Percentiles rank a stretch among this genome's conserved stretches.
Conservation (phyloP, 2,329 filamentous ascomycete species). For the Fusarium stilboides region DNA sequence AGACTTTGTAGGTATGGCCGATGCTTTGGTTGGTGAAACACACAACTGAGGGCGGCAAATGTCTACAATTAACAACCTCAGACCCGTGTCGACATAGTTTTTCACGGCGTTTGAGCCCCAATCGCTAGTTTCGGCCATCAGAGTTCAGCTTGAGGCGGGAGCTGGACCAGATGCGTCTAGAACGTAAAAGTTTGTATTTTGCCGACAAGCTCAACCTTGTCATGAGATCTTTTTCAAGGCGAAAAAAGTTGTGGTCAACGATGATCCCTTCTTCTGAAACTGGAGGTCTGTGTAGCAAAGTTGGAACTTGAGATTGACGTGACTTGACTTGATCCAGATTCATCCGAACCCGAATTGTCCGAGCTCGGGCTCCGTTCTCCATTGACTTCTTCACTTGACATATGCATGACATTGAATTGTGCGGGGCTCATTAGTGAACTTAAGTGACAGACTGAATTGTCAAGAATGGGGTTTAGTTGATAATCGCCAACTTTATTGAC, state of each 20-base stretch:
- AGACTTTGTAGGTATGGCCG: constrained; percentile 11
- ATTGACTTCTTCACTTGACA: constrained; percentile 9
- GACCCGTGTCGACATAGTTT: neutral
- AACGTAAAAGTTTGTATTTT: constrained; percentile 17
- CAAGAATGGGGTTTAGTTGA: neutral
- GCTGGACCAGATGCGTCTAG: constrained; percentile 22
- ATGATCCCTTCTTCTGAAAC: constrained; percentile 13
- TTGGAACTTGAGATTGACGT: too few species aligned
- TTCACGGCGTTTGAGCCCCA: constrained; percentile 5
- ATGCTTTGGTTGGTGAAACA: constrained; percentile 40
- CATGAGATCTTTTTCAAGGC: neutral
- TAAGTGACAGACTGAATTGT: neutral
- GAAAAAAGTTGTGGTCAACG: constrained; percentile 6
- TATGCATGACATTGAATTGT: constrained; percentile 34
- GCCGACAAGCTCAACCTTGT: constrained; percentile 27
- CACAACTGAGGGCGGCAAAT: constrained; percentile 27
- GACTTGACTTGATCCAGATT: constrained; percentile 17
- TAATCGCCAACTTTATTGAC: constrained; percentile 16
- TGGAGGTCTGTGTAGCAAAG: constrained; percentile 10
- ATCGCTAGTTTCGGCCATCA: constrained; percentile 15
- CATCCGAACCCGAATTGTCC: constrained; percentile 9
- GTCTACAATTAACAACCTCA: neutral
- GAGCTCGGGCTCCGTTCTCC: constrained; percentile 29
- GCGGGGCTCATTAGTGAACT: constrained; percentile 29
- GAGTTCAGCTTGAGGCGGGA: constrained; percentile 26